Evolutionary conservation across 116 monocot species (phyloP), one percentile per base, ranked within the genome.

Genomic region (Zostera marina): DNA sequence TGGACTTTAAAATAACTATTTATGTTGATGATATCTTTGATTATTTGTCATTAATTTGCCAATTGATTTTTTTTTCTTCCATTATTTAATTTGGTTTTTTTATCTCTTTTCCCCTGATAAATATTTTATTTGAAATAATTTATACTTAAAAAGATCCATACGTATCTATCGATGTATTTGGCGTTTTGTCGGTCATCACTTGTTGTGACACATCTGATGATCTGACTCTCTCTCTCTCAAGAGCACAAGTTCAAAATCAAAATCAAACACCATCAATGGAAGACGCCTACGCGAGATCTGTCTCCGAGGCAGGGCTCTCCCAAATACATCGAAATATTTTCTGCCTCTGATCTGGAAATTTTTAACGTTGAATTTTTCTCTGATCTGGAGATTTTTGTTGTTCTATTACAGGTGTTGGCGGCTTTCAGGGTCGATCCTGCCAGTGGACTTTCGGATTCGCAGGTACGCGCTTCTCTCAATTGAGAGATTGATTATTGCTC

Each of bases 221-320:
- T 32, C 32, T 32, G 4, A 3, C 32, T 32, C 32, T 32, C 32
- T 32, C 32, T 32, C 44, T 45, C 44, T 1, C 16, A 16, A 15
- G 15, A 22, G 54, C 25, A 11, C 14, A 11, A 2, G 4, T 5
- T 5, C 32, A 32, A 32, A 5, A 3, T 32, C 32, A 5, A 32
- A 32, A 17, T 15, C 58, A 47, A 24, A 45, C 23, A 17, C 42
- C 44, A 5, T 5, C 21, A 8, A 94, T 94, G 94, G 85, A 94
- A 53, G 72, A 88, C 74, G 94, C 94, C 56, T 85, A 79, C 63
- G 79, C 88, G 52, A 85, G 82, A 82, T 94, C 94, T 39, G 85
- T 75, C 51, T 22, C 72, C 49, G 82, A 94, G 78, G 94, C 85
- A 44, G 74, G 9, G 1, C 11, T 54, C n/a, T 10, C 21, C 17